These are phyloP conservation scores for Pseudogymnoascus sp. DNA, from an alignment of 2,329 filamentous ascomycete genomes.

Conservation along the genomic window DNA sequence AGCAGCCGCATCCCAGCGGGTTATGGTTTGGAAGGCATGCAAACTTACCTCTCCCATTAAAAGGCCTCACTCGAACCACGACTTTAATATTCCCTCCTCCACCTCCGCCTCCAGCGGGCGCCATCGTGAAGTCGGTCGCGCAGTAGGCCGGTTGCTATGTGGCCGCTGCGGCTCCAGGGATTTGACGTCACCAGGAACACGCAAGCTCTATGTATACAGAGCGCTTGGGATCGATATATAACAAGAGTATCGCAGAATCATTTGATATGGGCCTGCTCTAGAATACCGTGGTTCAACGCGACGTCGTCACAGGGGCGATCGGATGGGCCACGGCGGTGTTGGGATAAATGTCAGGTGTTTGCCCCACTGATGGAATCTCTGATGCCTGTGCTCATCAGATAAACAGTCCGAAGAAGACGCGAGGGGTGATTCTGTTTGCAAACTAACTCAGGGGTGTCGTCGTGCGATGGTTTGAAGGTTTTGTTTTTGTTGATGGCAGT, in stretches of 20 bases:
- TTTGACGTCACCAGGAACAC: slow-evolving; percentile 7
- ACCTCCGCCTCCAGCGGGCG: slow-evolving; percentile 50
- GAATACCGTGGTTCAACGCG: background rate
- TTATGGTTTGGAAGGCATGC: background rate
- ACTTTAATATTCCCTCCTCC: slow-evolving; percentile 98
- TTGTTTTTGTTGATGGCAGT: background rate
- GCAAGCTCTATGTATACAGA: background rate
- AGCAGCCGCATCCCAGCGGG: slow-evolving; percentile 1
- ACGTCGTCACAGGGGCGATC: background rate
- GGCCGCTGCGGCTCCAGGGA: background rate
- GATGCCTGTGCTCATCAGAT: slow-evolving; percentile 4
- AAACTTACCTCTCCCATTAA: slow-evolving; percentile 79
- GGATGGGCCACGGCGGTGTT: background rate
- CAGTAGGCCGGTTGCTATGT: slow-evolving; percentile 4
- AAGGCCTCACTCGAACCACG: slow-evolving; percentile 91
- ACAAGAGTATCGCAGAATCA: background rate
- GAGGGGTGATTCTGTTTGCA: background rate
- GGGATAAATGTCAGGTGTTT: slow-evolving; percentile 5
- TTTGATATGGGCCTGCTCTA: background rate
- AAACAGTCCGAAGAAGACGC: background rate
- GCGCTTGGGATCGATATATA: background rate
- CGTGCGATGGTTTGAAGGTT: too few relatives aligned
- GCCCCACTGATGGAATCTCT: slow-evolving; percentile 6
- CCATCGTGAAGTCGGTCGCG: slow-evolving; percentile 17
- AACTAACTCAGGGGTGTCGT: background rate